Evolutionary conservation across 208 protist genomes (phyloP), one percentile per base, ranked within the genome.

Genomic region (Trypanosoma avium): DNA sequence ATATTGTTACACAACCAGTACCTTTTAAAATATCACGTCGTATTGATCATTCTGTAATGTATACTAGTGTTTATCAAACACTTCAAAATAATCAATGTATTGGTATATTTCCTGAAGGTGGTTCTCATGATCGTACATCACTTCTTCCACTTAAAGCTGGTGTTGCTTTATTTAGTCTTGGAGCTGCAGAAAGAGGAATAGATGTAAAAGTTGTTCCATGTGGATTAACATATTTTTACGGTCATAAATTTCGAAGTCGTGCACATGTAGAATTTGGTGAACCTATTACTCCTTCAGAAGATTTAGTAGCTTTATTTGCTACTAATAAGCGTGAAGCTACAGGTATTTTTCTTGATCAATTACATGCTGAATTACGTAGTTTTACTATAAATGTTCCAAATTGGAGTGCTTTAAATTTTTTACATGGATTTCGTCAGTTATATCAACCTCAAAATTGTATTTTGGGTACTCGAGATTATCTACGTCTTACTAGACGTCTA

Each of bases 71-170:
- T 35, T 97, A 96, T 70, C 77, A 93, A 43, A 95, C 88, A 0
- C 69, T 97, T 32, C 73, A 82, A 43, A 81, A 81, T 10, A 79
- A 83, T 48, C 79, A 90, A 40, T 91, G 87, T 77, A 92, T 98
- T 55, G 95, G 93, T 54, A 98, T 98, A 62, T 98, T 98, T 74
- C 97, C 97, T 8, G 95, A 98, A 70, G 97, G 97, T 54, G 97
- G 97, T 42, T 97, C 93, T 19, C 97, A 98, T 70, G 97, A 98
- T 62, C 77, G 90, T 49, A 94, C 95, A 3, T 87, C 88, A 32
- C 81, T 98, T 70, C 77, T 98, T 48, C 93, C 93, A n/a, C 85
- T 98, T 42, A 98, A 98, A 72, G 92, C 93, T 13, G 96, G 93
- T 26, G 92, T 97, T n/a, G 91, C 93, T 0, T 77, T 97, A 19